Percentiles rank a stretch among this genome's conserved stretches.
Evolutionary conservation across 2,329 filamentous ascomycete genomes (phyloP).

Genomic region (Chrysosphaeria jannelii): DNA sequence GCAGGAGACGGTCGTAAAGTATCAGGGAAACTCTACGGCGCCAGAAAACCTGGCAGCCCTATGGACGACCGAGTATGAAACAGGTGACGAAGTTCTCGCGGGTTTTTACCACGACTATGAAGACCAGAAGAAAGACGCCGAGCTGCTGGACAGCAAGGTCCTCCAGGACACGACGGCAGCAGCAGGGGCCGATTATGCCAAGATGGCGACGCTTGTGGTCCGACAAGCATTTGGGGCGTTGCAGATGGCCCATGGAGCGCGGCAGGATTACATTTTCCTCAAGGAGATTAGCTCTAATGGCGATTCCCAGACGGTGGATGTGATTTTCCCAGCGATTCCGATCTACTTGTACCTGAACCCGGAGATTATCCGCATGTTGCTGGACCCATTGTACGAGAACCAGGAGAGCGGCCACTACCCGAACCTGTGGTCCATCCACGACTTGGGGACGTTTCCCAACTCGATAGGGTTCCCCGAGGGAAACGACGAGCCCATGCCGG

Average conservation of each 20-base stretch:
- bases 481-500: constrained; percentile 39
- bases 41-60: constrained; percentile 36
- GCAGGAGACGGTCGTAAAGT: constrained; percentile 50
- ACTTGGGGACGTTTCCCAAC: constrained; percentile 45
- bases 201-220: constrained; percentile 49
- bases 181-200: constrained; percentile 42
- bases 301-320: constrained; percentile 59
- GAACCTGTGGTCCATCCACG: constrained; percentile 50
- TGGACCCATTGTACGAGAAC: constrained; percentile 54
- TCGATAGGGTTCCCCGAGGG: constrained; percentile 38
- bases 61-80: constrained; percentile 44
- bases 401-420: constrained; percentile 57
- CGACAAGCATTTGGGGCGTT: constrained; percentile 55
- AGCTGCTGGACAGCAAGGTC: constrained; percentile 36
- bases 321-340: constrained; percentile 59
- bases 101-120: constrained; percentile 53
- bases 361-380: constrained; percentile 43
- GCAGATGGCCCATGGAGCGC: constrained; percentile 37
- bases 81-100: constrained; percentile 27
- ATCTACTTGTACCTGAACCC: constrained; percentile 69
- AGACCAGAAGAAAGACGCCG: constrained; percentile 23
- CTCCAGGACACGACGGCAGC: constrained; percentile 33
- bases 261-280: constrained; percentile 42
- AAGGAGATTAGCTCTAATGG: constrained; percentile 69
- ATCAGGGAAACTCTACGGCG: constrained; percentile 32